Percentiles rank a stretch among this genome's conserved stretches.
phyloP scores from a whole-genome alignment of 495 filamentous ascomycete genomes.

The Xylaria curta region DNA sequence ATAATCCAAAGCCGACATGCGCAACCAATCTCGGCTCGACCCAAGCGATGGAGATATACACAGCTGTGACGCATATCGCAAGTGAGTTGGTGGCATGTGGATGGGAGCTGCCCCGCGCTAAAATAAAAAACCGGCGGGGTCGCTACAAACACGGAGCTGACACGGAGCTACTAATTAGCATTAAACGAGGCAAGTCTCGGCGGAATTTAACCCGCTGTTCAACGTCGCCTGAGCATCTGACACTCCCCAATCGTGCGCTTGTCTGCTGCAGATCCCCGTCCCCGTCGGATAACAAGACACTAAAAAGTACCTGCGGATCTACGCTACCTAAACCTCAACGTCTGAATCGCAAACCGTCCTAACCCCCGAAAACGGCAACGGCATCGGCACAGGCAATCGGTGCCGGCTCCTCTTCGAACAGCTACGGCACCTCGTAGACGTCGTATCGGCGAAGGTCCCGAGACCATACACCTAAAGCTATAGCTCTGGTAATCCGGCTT shows the following conservation, averaged over 20 bases:
- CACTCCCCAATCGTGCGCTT: constrained; percentile 16
- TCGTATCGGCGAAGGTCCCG: not conserved
- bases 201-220: constrained; percentile 18
- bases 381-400: not conserved
- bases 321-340: not conserved
- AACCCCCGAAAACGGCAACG: not conserved
- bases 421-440: not conserved
- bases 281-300: not conserved
- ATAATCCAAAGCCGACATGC: not conserved
- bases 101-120: constrained; percentile 6
- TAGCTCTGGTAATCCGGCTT: not conserved
- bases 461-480: not conserved
- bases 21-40: not conserved
- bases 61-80: constrained; percentile 5
- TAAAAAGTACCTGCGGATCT: not conserved
- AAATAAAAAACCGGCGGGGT: constrained; percentile 3
- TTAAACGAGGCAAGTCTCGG: constrained; percentile 10
- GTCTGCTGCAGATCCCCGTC: constrained; percentile 12
- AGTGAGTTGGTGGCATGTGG: not conserved
- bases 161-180: not conserved
- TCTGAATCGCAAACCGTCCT: not conserved
- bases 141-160: not conserved
- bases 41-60: not conserved
- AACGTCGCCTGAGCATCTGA: not conserved
- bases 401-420: not conserved